phyloP scores from a whole-genome alignment of 139 green algal genomes.

The Chlamydomonas schloesseri region DNA sequence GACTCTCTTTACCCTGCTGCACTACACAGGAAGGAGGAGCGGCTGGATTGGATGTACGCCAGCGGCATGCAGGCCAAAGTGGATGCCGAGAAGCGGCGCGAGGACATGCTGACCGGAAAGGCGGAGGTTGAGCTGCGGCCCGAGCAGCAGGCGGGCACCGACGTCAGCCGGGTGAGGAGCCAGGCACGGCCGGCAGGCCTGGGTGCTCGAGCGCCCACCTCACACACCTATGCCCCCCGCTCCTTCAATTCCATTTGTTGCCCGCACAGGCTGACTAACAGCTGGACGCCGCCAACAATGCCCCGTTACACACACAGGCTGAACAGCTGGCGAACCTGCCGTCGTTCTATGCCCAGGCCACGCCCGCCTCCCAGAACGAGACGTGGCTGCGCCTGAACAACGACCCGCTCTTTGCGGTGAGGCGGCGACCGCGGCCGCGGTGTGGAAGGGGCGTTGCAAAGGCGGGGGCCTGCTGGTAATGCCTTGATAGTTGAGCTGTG shows the following conservation, averaged over 20 bases:
- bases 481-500: too few species aligned
- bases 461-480: too few species aligned
- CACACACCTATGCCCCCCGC: too few species aligned
- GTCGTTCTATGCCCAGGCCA: conserved; percentile 75
- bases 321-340: conserved; percentile 63
- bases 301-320: too few species aligned
- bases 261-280: too few species aligned
- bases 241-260: too few species aligned
- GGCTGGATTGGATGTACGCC: conserved; percentile 98
- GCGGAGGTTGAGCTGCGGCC: conserved; percentile 54
- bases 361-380: conserved; percentile 85
- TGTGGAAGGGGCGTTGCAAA: neutral
- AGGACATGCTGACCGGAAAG: conserved; percentile 81
- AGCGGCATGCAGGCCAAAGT: conserved; percentile 80
- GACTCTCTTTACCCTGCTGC: too few species aligned
- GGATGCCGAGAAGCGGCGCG: conserved; percentile 76
- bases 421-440: too few species aligned
- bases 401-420: conserved; percentile 91
- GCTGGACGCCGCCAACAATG: too few species aligned
- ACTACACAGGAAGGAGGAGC: conserved; percentile 65
- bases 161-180: conserved; percentile 31
- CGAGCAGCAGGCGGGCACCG: conserved; percentile 19
- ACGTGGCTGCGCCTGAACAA: conserved; percentile 91
- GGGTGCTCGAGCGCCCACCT: too few species aligned
- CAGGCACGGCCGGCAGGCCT: too few species aligned